A percentile compares a stretch with the other conserved stretches of the same genome.
phyloP scores from a whole-genome alignment of 768 basidiomycete genomes.

The Inosperma sp. region DNA sequence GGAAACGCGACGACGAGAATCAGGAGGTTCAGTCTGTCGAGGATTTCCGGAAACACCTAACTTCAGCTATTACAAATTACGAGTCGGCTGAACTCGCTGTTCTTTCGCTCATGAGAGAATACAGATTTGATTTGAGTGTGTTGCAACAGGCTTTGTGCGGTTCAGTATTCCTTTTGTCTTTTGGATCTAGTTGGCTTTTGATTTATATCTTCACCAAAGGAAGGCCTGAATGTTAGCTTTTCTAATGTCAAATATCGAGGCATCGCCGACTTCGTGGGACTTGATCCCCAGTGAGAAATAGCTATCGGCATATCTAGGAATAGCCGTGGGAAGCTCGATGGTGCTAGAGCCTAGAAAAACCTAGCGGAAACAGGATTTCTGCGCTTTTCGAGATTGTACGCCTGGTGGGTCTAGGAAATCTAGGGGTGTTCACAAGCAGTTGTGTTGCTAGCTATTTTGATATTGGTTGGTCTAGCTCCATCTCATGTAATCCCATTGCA shows the following conservation, averaged over 20 bases:
- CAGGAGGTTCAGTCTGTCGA: background rate
- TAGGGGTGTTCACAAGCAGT: too few species aligned
- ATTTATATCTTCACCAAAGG: slow-evolving; percentile 4
- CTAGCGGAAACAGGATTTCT: background rate
- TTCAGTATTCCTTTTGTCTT: slow-evolving; percentile 6
- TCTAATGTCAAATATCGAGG: slow-evolving; percentile 10
- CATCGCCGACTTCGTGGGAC: slow-evolving; percentile 17
- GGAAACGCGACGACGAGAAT: too few species aligned
- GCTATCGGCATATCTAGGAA: background rate
- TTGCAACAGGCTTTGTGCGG: slow-evolving; percentile 13
- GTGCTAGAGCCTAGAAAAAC: background rate
- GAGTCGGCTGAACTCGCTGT: slow-evolving; percentile 13
- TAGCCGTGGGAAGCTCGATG: background rate
- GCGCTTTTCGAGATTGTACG: background rate
- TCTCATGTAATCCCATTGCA: too few species aligned
- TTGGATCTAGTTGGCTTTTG: slow-evolving; percentile 4
- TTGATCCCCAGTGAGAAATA: too few species aligned
- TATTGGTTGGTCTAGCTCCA: too few species aligned
- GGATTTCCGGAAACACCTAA: slow-evolving; percentile 7
- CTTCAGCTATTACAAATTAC: slow-evolving; percentile 12
- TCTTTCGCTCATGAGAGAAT: slow-evolving; percentile 12
- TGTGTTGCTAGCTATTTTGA: too few species aligned
- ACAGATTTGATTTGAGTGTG: slow-evolving; percentile 10
- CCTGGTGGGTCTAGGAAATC: too few species aligned
- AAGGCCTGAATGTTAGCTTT: slow-evolving; percentile 4